Evolutionary conservation across 225 moss, liverwort and hornwort genomes (phyloP).

Genomic region (Pleurozium schreberi): DNA sequence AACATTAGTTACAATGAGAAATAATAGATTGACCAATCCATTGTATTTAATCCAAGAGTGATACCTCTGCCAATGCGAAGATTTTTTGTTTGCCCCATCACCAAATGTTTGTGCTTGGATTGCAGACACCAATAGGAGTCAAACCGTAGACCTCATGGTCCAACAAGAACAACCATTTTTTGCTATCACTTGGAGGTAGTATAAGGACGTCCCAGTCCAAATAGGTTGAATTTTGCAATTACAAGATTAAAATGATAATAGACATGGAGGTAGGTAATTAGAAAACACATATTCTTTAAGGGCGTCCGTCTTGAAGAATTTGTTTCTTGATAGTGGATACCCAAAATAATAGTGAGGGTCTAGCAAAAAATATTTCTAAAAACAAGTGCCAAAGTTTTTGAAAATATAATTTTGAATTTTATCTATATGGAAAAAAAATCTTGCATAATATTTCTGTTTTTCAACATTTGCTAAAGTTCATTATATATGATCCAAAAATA

Average conservation of each 20-base stretch:
- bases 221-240: neutral
- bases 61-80: accelerated
- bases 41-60: neutral
- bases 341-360: neutral
- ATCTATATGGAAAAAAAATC: neutral
- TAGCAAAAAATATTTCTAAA: neutral
- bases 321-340: neutral
- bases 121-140: accelerated
- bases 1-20: too few relatives aligned
- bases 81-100: too few relatives aligned
- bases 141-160: neutral
- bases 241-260: neutral
- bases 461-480: too few relatives aligned
- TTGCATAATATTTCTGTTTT: neutral
- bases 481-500: too few relatives aligned
- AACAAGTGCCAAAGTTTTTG: neutral
- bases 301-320: neutral
- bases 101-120: too few relatives aligned
- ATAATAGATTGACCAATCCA: neutral
- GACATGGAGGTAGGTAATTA: neutral
- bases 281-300: neutral
- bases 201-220: neutral
- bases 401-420: neutral
- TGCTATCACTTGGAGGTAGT: neutral
- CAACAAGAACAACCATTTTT: neutral